These are phyloP conservation scores for Exophiala calicioides DNA, from an alignment of 2,329 filamentous ascomycete species.

Conservation along the genomic window DNA sequence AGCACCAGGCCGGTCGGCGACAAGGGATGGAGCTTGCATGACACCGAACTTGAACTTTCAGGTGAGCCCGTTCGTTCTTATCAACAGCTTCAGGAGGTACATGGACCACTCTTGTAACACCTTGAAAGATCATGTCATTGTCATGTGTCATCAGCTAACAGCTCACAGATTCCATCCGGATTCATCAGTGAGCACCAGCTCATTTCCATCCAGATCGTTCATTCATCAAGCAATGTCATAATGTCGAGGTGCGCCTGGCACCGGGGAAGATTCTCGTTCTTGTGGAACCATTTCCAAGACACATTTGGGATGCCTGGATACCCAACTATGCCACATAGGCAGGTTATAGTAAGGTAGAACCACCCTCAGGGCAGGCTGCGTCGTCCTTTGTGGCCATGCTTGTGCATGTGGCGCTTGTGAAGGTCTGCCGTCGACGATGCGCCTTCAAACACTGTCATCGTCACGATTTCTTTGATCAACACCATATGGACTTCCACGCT, in stretches of 20 bases:
- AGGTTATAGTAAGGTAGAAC: conserved; percentile 18
- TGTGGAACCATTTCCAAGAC: conserved; percentile 24
- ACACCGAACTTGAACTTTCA: neutral
- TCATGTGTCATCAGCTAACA: conserved; percentile 11
- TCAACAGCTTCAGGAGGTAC: neutral
- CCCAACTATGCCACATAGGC: conserved; percentile 20
- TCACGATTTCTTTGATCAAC: conserved; percentile 30
- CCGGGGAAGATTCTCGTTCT: too few relatives aligned
- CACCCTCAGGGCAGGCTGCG: conserved; percentile 10
- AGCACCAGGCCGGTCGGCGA: too few relatives aligned
- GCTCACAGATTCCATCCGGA: conserved; percentile 2
- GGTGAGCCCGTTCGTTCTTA: neutral
- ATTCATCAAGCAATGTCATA: conserved; percentile 1
- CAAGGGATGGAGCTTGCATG: too few relatives aligned
- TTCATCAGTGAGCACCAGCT: neutral
- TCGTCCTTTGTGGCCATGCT: conserved; percentile 13
- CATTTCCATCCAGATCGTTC: neutral
- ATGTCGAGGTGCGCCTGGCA: too few relatives aligned
- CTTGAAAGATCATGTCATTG: conserved; percentile 3
- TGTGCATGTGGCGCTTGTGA: conserved; percentile 21
- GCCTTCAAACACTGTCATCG: conserved; percentile 22
- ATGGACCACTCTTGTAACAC: neutral
- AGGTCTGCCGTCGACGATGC: conserved; percentile 2
- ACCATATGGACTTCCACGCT: conserved; percentile 28
- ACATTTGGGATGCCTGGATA: conserved; percentile 20